Evolutionary conservation across 2,329 filamentous ascomycete species (phyloP), one percentile per base, ranked within the genome.

Genomic region (Pestalotiopsis fici): DNA sequence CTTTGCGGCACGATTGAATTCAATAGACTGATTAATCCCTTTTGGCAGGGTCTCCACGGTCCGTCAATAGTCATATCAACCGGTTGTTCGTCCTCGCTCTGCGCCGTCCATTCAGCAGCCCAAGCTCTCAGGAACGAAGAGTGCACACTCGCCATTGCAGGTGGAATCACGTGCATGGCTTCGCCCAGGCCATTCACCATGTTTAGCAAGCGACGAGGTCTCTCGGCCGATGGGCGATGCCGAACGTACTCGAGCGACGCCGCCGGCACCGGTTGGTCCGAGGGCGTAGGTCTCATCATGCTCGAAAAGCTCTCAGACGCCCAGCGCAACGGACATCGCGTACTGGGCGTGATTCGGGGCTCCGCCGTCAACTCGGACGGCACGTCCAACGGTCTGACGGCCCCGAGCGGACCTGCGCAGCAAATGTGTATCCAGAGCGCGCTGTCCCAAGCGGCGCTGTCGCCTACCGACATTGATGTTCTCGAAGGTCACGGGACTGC

Each of bases 191-290:
- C 67, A 54, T 68, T 69, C 27, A 65, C 64, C 27, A 67, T 67
- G 54, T 70, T 69, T 63, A 65, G 60, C 59, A 55, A 68, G 25
- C 69, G 71, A 12, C 55, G 61, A 28, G 69, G 69, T 31, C 67
- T 74, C 23, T 74, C 72, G 6, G 65, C 71, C 3, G 71, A 71
- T 31, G 70, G 71, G 7, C 69, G 67, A 11, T 74, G 71, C 64
- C 67, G 74, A 35, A 70, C 73, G 13, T 82, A 78, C 65, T 82
- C 83, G 59, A 69, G 73, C 15, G 71, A 75, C 13, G 82, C 79
- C 1, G 74, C 81, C 63, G 84, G 83, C 1, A 85, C 84, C 61
- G 80, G 76, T 1, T 76, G 82, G 35, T 82, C 80, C 3, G 83
- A 86, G 66, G 83, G 82, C 6, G 73, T 78, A 13, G 79, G 71